These are phyloP conservation scores for Colletotrichum falcatum DNA, from an alignment of 2,329 filamentous ascomycete genomes.

Conservation along the genomic window DNA sequence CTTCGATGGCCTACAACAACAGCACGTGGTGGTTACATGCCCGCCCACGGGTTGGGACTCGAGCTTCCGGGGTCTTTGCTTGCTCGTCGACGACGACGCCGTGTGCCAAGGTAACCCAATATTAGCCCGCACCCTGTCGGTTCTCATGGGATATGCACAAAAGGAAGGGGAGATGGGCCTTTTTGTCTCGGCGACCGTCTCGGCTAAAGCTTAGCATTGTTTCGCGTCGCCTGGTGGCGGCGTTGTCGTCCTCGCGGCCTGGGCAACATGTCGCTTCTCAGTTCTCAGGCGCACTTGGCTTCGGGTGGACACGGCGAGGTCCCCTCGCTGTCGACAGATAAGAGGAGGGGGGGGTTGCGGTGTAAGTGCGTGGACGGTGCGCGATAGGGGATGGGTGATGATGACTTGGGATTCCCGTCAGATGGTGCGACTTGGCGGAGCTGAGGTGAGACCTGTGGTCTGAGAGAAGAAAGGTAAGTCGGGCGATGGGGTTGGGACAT, in stretches of 20 bases:
- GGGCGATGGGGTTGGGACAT: not conserved
- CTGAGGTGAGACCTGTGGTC: not conserved
- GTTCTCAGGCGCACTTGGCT: not conserved
- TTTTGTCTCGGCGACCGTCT: not conserved
- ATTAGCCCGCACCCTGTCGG: not conserved
- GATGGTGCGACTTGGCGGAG: not conserved
- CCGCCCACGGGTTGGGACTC: no score
- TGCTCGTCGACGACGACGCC: not conserved
- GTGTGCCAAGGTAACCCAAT: not conserved
- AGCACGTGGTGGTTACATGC: constrained; percentile 3
- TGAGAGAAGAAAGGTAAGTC: not conserved
- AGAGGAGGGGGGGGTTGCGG: not conserved
- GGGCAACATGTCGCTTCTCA: not conserved
- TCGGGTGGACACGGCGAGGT: constrained; percentile 12
- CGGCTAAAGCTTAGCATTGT: constrained; percentile 14
- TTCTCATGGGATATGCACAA: not conserved
- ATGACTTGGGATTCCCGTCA: not conserved
- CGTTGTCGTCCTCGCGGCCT: not conserved
- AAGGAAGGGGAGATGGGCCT: not conserved
- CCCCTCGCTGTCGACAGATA: not conserved
- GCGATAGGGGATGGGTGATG: not conserved
- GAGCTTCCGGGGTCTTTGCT: not conserved
- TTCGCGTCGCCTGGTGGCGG: not conserved
- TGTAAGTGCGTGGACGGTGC: not conserved
- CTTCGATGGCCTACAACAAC: not conserved